Evolutionary conservation across 1,284 basidiomycete genomes (phyloP).

Genomic region (Serendipita sp.): DNA sequence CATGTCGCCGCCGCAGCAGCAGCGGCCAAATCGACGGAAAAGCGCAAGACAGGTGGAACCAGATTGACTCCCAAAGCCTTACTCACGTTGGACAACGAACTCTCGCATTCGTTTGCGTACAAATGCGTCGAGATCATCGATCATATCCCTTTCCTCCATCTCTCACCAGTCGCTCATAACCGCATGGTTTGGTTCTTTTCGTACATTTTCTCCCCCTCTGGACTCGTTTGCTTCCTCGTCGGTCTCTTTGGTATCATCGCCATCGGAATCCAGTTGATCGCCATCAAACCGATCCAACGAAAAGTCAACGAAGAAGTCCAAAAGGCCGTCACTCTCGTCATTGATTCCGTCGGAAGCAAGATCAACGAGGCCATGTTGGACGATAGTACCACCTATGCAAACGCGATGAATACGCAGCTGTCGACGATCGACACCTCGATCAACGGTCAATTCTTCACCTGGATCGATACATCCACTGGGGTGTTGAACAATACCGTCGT

Average conservation of each 20-base stretch:
- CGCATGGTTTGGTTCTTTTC: conserved; percentile 69
- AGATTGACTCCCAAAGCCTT: neutral
- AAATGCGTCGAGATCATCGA: conserved; percentile 45
- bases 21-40: neutral
- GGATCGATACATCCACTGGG: conserved; percentile 82
- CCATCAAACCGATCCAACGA: conserved; percentile 52
- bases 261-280: conserved; percentile 74
- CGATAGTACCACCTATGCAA: conserved; percentile 64
- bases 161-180: conserved; percentile 45
- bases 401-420: conserved; percentile 58
- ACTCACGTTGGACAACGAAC: neutral
- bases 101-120: conserved; percentile 30
- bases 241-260: conserved; percentile 80
- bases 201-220: conserved; percentile 82
- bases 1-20: neutral
- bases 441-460: conserved; percentile 80
- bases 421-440: conserved; percentile 55
- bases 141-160: conserved; percentile 34
- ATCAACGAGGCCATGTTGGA: conserved; percentile 72
- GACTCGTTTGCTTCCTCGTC: conserved; percentile 77
- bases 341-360: conserved; percentile 50
- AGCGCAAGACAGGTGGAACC: neutral
- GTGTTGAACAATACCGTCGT: conserved; percentile 71
- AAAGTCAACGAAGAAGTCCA: conserved; percentile 48
- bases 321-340: conserved; percentile 49